Evolutionary conservation across 78 protist genomes (phyloP).

Genomic region (Dictyostelium discoideum): dicty_2.7 NC_007089.4:1809001-1809500

Average conservation of each 20-base stretch:
- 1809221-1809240: background rate
- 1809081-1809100: slow-evolving; percentile 10
- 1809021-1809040: background rate
- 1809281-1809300: background rate
- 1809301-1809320: background rate
- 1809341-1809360: background rate
- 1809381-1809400: slow-evolving; percentile 25
- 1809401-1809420: background rate
- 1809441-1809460: slow-evolving; percentile 42
- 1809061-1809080: slow-evolving; percentile 7
- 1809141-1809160: background rate
- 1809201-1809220: background rate
- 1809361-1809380: background rate
- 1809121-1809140: background rate
- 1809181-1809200: background rate
- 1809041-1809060: background rate
- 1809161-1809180: background rate
- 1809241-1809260: background rate
- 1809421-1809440: slow-evolving; percentile 37
- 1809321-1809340: background rate
- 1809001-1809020: background rate
- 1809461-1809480: slow-evolving; percentile 43
- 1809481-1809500: slow-evolving; percentile 7
- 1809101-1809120: background rate
- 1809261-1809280: slow-evolving; percentile 1